Evolutionary conservation across 23 red algal species (phyloP).

Genomic region (Cyanidioschyzon merolae): DNA sequence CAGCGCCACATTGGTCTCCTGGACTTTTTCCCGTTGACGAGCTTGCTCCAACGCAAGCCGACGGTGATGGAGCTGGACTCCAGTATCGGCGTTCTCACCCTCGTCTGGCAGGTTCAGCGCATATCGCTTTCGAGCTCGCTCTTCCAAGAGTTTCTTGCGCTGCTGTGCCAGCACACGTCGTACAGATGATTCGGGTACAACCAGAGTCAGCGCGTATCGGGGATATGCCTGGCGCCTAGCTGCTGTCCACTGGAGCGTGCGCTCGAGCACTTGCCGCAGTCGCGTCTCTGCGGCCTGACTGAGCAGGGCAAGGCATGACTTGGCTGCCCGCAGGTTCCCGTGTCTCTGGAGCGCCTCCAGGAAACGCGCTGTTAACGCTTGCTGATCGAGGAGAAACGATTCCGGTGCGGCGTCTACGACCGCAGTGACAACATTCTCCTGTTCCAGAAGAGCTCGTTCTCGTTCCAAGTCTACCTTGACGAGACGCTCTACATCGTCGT

Average conservation of each 20-base stretch:
- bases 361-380: not conserved
- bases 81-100: not conserved
- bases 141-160: not conserved
- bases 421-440: not conserved
- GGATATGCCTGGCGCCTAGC: not conserved
- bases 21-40: conserved; percentile 3
- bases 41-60: not conserved
- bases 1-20: conserved; percentile 15
- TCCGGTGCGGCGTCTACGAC: conserved; percentile 14
- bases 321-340: not conserved
- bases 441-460: not conserved
- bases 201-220: not conserved
- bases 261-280: conserved; percentile 13
- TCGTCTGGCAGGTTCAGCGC: not conserved
- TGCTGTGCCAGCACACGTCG: not conserved
- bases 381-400: not conserved
- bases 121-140: conserved; percentile 5
- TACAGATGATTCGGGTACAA: not conserved
- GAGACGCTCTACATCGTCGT: conserved; percentile 1
- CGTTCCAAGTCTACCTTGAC: conserved; percentile 3
- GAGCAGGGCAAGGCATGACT: not conserved
- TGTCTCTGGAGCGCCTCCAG: not conserved
- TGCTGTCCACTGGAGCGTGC: not conserved
- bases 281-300: conserved; percentile 6
- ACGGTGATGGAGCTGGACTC: not conserved